phyloP scores from a whole-genome alignment of 768 basidiomycete genomes.

The Suillus decipiens region DNA sequence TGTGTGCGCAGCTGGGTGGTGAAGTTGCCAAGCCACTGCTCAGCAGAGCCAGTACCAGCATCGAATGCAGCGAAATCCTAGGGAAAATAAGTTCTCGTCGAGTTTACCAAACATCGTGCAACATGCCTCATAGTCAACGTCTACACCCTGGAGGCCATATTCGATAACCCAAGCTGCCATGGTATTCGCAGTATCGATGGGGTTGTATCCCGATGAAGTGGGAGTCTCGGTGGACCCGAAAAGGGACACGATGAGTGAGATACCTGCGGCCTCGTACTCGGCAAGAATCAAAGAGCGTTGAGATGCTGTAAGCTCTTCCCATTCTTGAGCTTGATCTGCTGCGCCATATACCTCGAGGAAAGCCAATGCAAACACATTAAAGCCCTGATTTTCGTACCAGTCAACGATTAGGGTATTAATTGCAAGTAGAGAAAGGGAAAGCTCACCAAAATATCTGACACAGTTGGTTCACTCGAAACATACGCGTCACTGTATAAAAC shows the following conservation, averaged over 20 bases:
- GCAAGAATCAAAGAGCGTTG: conserved; percentile 44
- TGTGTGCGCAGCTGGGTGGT: conserved; percentile 34
- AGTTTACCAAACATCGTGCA: not conserved
- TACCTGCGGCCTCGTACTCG: conserved; percentile 55
- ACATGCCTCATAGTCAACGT: conserved; percentile 52
- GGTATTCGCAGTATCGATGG: conserved; percentile 40
- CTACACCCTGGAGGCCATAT: conserved; percentile 51
- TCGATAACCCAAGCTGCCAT: conserved; percentile 48
- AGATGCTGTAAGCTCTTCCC: conserved; percentile 39
- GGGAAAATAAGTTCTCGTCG: conserved; percentile 5
- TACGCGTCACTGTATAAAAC: conserved; percentile 43
- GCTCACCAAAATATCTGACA: conserved; percentile 44
- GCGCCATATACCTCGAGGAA: conserved; percentile 45
- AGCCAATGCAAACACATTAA: conserved; percentile 36
- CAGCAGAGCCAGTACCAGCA: conserved; percentile 37
- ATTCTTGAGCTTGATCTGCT: conserved; percentile 47
- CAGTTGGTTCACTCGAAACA: conserved; percentile 45
- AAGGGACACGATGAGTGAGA: conserved; percentile 56
- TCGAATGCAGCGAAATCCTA: conserved; percentile 37
- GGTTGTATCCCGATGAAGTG: conserved; percentile 41
- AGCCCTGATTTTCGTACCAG: not conserved
- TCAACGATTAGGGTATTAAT: conserved; percentile 2
- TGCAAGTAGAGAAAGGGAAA: not conserved
- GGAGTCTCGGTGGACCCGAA: conserved; percentile 50
- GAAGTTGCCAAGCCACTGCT: conserved; percentile 35